Evolutionary conservation across 768 basidiomycete species (phyloP), one percentile per base, ranked within the genome.

Genomic region (Boletus vinaceobasis): DNA sequence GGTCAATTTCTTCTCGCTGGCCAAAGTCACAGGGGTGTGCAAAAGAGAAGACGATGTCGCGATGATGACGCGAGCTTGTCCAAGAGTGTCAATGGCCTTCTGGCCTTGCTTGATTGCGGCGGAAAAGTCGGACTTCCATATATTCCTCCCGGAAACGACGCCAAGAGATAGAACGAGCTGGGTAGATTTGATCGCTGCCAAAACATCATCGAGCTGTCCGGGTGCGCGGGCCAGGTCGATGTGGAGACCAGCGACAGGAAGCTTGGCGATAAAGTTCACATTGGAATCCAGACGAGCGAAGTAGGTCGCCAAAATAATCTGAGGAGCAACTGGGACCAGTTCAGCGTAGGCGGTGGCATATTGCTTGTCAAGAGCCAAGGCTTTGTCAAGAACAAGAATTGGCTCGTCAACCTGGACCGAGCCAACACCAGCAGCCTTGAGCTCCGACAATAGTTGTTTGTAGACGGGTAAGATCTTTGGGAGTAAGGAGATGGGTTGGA

Each of bases 381-480:
- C 93, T 57, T 75, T 77, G 77, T 99, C 97, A 59, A 95, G 86
- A 56, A 96, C 93, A 62, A 99, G 90, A 68, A 97, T 75, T 54
- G 97, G 97, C 75, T 99, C 97, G 63, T 99, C 97, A 55, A 98
- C 77, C 79, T 99, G 97, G 54, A 99, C 97, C 74, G 86, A 92
- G 61, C 90, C 87, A 50, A 86, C 96, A 67, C 97, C 97, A 63
- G 92, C 93, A 49, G 84, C 80, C 79, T 97, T 96, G 70, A 99
- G 83, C 68, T 95, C 88, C 47, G 85, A 73, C 55, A 99, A 79
- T 71, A 98, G 86, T 67, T 92, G 85, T 71, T 84, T 86, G 83
- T 98, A 98, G 68, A 98, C 74, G 59, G 93, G 91, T 56, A 98
- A 78, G 68, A 99, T 83, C 69, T 91, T 90, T 62, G 88, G 76